Base-by-base conservation (phyloP, 2,329 filamentous ascomycete genomes). In the Hypoxylon sp. region DNA sequence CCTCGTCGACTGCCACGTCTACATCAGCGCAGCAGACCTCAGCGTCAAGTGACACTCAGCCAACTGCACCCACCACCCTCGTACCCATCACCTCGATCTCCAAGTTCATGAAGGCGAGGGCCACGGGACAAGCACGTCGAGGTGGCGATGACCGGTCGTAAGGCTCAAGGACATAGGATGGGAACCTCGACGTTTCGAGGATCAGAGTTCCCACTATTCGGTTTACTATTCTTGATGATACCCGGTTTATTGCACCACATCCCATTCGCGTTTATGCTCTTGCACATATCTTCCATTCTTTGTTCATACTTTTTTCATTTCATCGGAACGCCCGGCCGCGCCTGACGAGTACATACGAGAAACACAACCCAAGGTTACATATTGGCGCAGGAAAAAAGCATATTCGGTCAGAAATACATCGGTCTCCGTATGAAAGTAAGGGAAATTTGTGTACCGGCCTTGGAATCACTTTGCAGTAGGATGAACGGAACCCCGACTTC, bases 61-160 rank as follows among this genome's bases (percentile, higher is more conserved):
- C 28, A 13, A 36, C 63, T 0, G 64, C 67, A 5, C 72, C 74
- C n/a, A 72, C 73, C 2, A 53, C 53, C 1, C 48, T 68, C n/a
- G 50, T 71, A 1, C 70, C 73, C 9, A 71, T 75, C 49, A 71
- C 67, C 2, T 63, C 73, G 6, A 63, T 78, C 38, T 65, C 68
- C 7, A 73, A 73, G 21, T 78, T 78, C 53, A 23, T 77, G 5
- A 74, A 69, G 63, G 69, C 72, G 11, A 64, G 76, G 9, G 64
- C 67, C 6, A 76, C 76, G 3, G 75, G 75, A 36, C 71, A 73
- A 21, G 73, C 66, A 0, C 73, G 76, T 63, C 72, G 73, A 41
- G 63, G 50, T 19, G 45, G 7, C 9, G 19, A 30, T 34, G 52
- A 38, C 19, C 56, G 51, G 7, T 32, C 59, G 5, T 69, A 43